These are phyloP conservation scores for Boletus reticulatus DNA, from an alignment of 768 basidiomycete genomes.

Conservation along the genomic window DNA sequence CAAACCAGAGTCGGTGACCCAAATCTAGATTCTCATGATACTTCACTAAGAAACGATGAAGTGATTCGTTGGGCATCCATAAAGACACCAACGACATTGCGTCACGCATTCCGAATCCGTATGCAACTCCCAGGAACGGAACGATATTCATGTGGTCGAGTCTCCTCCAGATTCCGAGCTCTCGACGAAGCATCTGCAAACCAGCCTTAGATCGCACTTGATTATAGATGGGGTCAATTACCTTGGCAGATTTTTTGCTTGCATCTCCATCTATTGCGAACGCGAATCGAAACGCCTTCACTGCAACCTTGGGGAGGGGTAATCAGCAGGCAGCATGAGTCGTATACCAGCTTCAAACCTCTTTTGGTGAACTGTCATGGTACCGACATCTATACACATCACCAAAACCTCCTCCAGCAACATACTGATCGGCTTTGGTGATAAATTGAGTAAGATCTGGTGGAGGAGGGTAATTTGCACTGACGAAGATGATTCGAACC, in stretches of 20 bases:
- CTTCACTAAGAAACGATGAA: constrained; percentile 14
- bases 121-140: constrained; percentile 14
- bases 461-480: background rate
- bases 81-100: constrained; percentile 27
- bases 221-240: background rate
- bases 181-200: constrained; percentile 22
- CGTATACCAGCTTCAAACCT: background rate
- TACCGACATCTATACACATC: no score
- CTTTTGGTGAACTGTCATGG: background rate
- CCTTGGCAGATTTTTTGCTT: background rate
- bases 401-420: background rate
- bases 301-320: constrained; percentile 16
- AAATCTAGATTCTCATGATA: background rate
- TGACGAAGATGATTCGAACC: no score
- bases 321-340: background rate
- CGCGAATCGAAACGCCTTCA: constrained; percentile 16
- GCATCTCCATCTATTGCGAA: background rate
- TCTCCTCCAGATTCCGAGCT: constrained; percentile 29
- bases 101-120: constrained; percentile 22
- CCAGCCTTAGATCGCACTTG: accelerated
- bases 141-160: constrained; percentile 25
- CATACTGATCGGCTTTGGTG: background rate
- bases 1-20: constrained; percentile 9
- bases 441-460: constrained; percentile 10
- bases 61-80: constrained; percentile 29